Base-by-base conservation (phyloP, 2,329 filamentous ascomycete species). In the Bisporella sp. region DNA sequence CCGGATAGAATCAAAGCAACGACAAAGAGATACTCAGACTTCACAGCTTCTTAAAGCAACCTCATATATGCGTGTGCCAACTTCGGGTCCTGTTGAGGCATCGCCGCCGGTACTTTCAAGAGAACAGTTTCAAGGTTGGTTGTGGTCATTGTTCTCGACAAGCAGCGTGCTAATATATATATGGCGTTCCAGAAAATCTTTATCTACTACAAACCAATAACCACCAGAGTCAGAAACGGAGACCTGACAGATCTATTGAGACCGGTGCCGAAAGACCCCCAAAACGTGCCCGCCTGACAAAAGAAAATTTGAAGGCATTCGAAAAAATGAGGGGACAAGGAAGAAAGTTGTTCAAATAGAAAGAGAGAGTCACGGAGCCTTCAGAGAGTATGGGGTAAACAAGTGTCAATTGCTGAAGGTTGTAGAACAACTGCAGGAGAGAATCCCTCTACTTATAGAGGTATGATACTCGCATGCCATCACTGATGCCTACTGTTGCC, bases 121-220 rank as follows among this genome's bases (percentile, higher is more conserved):
- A 48, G 13, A 21, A 54, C 46, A 52, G 49, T 40, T 55, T 49
- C 48, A 57, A 57, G 52, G 53, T 57, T 53, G 41, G 53, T 55
- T 52, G 40, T 53, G 33, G 41, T 50, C 37, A 44, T 50, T 52
- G 35, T 55, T 52, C 48, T 55, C 40, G 29, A 51, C 21, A 21
- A 54, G 49, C 39, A 55, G 43, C 31, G 32, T 55, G 47, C 49
- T 57, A 54, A 57, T 54, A 51, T 35, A 53, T 53, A n/a, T 37
- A 21, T 21, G 4, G 45, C 47, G 50, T 46, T 4, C 46, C 49
- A 57, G 50, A 55, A 55, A 46, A 54, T 49, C 42, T 33, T 33
- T 29, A 42, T 51, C 47, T 48, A 8, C n/a, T n/a, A 53, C 47
- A 52, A 52, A 49, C 45, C 8, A 30, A 45, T 42, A 53, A 4